Evolutionary conservation across 352 stramenopile genomes (phyloP).

Genomic region (Pythium aquatile): DNA sequence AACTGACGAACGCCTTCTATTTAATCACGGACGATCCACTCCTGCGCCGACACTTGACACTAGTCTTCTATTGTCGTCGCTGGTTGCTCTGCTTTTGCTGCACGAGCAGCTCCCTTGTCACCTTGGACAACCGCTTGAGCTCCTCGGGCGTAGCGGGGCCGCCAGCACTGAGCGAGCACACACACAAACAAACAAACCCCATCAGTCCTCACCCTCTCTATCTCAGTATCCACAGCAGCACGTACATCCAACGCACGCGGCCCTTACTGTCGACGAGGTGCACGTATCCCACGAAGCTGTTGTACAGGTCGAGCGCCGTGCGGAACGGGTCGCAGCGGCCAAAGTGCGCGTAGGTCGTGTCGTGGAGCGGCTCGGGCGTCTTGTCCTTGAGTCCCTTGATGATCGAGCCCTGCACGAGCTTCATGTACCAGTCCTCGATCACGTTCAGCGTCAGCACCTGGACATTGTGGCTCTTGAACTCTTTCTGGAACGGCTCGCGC

Average conservation of each 20-base stretch:
- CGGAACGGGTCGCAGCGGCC: conserved; percentile 81
- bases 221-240: conserved; percentile 4
- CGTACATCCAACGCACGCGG: conserved; percentile 85
- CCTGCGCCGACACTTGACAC: background rate
- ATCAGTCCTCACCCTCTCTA: background rate
- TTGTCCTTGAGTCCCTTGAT: conserved; percentile 54
- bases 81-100: conserved; percentile 37
- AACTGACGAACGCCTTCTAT: conserved; percentile 17
- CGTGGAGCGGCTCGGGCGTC: conserved; percentile 44
- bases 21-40: conserved; percentile 6
- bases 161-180: conserved; percentile 48
- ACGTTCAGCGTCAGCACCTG: conserved; percentile 79
- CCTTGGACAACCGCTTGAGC: conserved; percentile 52
- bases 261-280: conserved; percentile 80
- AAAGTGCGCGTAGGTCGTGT: conserved; percentile 64
- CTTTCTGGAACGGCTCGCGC: conserved; percentile 57
- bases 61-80: conserved; percentile 31
- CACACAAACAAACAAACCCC: conserved; percentile 12
- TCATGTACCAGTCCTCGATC: conserved; percentile 90
- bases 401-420: conserved; percentile 73
- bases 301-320: conserved; percentile 76
- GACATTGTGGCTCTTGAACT: conserved; percentile 42
- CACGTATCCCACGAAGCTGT: conserved; percentile 86
- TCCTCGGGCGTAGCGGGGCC: conserved; percentile 64
- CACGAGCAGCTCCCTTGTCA: conserved; percentile 55